Base-by-base conservation (phyloP, 2,329 filamentous ascomycete genomes). In the Rhynchosporium secalis region DNA sequence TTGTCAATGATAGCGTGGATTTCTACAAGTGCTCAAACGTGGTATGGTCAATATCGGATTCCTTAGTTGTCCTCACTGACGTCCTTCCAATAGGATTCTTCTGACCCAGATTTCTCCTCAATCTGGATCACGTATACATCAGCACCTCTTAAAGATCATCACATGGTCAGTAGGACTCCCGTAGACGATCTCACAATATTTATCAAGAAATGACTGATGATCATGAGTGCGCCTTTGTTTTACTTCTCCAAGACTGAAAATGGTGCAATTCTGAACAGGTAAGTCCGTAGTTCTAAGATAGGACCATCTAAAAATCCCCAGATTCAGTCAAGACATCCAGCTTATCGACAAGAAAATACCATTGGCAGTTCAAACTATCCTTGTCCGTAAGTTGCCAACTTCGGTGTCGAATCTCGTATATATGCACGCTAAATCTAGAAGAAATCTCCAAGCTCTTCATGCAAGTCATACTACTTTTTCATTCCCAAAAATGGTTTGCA, bases 381-480 rank as follows among this genome's bases (percentile, higher is more conserved):
- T 8, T 9, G 40, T 29, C 10, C 62, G 62, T 64, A 31, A 26
- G 60, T 60, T 3, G 43, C 33, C 15, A 1, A 15, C 64, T 0
- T 67, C n/a, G 3, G 10, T 7, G 72, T 38, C 66, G 75, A 52
- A 70, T 70, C 28, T 74, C 70, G 48, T 36, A 38, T 7, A 45
- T 10, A 49, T 38, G 9, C 6, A 36, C 9, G 33, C 47, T 59
- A 41, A 62, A 15, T 47, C n/a, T 26, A 4, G 13, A 38, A 72
- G 67, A 71, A 65, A 20, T 60, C 26, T 66, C 57, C 57, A 68
- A 69, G 45, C 65, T 69, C n/a, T 66, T 82, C 4, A 79, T 78
- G 5, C 78, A 80, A 66, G 76, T 79, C n/a, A 75, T 75, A 7
- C 73, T 86, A 2, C 79, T 86, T 43, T 78, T 77, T 67, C 60